These are phyloP conservation scores for Pyricularia sp. DNA, from an alignment of 2,329 filamentous ascomycete species.

Conservation along the genomic window DNA sequence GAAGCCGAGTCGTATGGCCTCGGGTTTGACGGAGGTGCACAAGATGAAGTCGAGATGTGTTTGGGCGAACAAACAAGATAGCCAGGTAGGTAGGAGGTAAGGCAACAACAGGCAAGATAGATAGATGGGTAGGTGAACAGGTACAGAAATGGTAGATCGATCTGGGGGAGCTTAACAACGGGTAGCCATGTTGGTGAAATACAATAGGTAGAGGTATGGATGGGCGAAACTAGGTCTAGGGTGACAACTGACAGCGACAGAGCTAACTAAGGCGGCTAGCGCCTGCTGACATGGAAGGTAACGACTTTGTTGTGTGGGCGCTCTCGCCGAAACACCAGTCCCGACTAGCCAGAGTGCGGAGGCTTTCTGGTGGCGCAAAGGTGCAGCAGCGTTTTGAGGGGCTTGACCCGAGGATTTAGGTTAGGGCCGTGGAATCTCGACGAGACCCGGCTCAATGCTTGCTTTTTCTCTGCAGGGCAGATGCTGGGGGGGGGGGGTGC, in stretches of 20 bases:
- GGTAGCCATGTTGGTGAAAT: not conserved
- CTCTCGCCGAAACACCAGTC: conserved; percentile 1
- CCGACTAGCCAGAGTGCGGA: not conserved
- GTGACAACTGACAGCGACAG: not conserved
- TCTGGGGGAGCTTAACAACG: not conserved
- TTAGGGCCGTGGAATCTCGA: not conserved
- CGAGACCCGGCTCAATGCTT: not conserved
- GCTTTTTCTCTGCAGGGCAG: not conserved
- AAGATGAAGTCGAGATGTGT: not conserved
- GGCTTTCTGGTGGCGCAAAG: conserved; percentile 5
- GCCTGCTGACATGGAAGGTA: not conserved
- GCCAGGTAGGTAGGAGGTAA: not conserved
- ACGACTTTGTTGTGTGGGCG: not conserved
- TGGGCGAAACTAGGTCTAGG: not conserved
- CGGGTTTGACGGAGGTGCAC: not conserved
- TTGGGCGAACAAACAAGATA: not conserved
- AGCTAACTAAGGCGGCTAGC: not conserved
- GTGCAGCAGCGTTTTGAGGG: conserved; percentile 3
- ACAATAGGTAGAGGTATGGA: not conserved
- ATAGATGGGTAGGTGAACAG: not conserved
- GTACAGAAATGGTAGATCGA: not conserved
- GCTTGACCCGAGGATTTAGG: not conserved
- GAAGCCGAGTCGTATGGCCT: not conserved
- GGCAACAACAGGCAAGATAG: not conserved
- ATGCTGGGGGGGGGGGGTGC: not conserved